These are phyloP conservation scores for Symbiotaphrina buchneri DNA, from an alignment of 495 filamentous ascomycete genomes.

Conservation along the genomic window DNA sequence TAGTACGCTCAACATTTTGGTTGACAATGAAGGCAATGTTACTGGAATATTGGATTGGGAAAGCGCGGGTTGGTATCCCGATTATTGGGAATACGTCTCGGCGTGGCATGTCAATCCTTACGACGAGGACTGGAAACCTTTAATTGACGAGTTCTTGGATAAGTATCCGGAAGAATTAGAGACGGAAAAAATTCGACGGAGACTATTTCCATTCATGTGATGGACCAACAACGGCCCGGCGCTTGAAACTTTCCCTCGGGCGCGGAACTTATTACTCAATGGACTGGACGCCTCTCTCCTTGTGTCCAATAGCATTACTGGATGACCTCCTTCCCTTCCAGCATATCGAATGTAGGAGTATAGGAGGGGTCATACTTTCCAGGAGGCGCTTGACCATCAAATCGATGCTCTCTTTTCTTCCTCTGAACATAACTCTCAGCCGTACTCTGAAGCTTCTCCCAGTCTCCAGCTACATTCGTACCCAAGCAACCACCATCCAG, in stretches of 20 bases:
- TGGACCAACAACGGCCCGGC: constrained; percentile 3
- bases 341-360: constrained; percentile 15
- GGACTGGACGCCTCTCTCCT: neutral
- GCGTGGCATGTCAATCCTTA: constrained; percentile 24
- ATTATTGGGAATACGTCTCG: constrained; percentile 26
- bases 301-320: too few species aligned
- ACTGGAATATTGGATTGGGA: constrained; percentile 30
- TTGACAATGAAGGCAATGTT: constrained; percentile 10
- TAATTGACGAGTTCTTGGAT: constrained; percentile 25
- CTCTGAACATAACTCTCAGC: constrained; percentile 15
- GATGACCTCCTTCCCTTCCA: constrained; percentile 13
- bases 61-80: constrained; percentile 24
- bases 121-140: constrained; percentile 20
- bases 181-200: constrained; percentile 23
- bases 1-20: constrained; percentile 14
- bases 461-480: constrained; percentile 13
- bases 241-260: neutral
- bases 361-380: constrained; percentile 9
- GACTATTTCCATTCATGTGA: too few species aligned
- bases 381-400: constrained; percentile 10
- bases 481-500: constrained; percentile 15
- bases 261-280: neutral
- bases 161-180: constrained; percentile 20
- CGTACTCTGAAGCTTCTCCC: constrained; percentile 8
- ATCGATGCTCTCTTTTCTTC: constrained; percentile 16